Conservation (phyloP, 1,284 basidiomycete genomes). For the Filobasidium uniguttulatum region DNA sequence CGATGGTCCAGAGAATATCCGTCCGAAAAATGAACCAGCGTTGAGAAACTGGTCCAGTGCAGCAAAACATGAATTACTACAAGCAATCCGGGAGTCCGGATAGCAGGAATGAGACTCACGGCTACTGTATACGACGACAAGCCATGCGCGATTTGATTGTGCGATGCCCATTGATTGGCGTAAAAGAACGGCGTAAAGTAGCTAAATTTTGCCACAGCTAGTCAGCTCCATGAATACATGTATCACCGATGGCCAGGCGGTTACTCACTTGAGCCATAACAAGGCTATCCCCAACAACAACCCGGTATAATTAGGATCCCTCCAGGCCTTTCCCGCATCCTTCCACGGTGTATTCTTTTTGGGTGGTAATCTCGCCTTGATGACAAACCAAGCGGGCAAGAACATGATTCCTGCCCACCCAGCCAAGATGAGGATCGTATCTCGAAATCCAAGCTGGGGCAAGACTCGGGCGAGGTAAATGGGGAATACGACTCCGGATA, state of each 20-base stretch:
- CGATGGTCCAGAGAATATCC: conserved; percentile 22
- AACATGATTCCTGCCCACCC: conserved; percentile 29
- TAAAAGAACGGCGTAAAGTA: conserved; percentile 15
- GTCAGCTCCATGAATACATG: too few relatives aligned
- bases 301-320: conserved; percentile 10
- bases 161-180: conserved; percentile 14
- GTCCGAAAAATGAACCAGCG: conserved; percentile 28
- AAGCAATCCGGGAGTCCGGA: neutral
- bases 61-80: neutral
- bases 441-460: conserved; percentile 21
- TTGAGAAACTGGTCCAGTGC: conserved; percentile 19
- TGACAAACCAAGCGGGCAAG: conserved; percentile 26
- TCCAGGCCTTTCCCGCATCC: conserved; percentile 9
- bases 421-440: conserved; percentile 29
- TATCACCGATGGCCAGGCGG: too few relatives aligned
- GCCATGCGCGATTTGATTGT: conserved; percentile 9
- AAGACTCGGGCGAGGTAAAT: conserved; percentile 29
- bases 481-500: conserved; percentile 32
- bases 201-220: too few relatives aligned
- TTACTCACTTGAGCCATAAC: conserved; percentile 16
- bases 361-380: conserved; percentile 29
- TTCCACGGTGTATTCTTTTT: conserved; percentile 23
- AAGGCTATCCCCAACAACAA: conserved; percentile 14
- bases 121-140: conserved; percentile 24
- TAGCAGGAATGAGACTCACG: neutral